Percentiles rank a stretch among this genome's conserved stretches.
These are phyloP conservation scores for Macrophomina phaseolina DNA, from an alignment of 2,329 filamentous ascomycete species.

Conservation along the genomic window DNA sequence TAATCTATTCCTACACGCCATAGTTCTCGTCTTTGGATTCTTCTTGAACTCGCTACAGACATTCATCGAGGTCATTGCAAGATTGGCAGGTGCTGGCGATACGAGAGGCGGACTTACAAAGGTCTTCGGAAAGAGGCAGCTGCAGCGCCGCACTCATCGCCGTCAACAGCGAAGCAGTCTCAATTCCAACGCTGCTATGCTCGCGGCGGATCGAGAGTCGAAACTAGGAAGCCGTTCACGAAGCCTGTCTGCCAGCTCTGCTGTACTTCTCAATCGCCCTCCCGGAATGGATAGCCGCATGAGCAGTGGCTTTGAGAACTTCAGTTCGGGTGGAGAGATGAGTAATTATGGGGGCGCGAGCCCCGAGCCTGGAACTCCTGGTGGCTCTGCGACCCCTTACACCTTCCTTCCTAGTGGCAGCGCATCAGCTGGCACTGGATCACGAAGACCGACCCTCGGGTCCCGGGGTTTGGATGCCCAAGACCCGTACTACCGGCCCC, in stretches of 20 bases:
- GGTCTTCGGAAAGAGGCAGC: constrained; percentile 85
- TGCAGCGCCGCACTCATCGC: constrained; percentile 72
- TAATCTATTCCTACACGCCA: constrained; percentile 83
- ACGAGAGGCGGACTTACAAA: constrained; percentile 81
- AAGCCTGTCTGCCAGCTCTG: constrained; percentile 67
- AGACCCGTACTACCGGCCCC: constrained; percentile 89
- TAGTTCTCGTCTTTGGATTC: constrained; percentile 88
- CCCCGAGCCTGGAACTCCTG: constrained; percentile 72
- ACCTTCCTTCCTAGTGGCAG: constrained; percentile 69
- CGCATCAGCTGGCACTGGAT: constrained; percentile 50
- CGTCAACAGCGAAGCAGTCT: constrained; percentile 77
- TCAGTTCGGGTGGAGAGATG: constrained; percentile 57
- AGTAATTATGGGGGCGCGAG: constrained; percentile 65
- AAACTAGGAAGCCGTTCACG: constrained; percentile 57
- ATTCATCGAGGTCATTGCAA: constrained; percentile 83
- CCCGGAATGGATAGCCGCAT: constrained; percentile 22
- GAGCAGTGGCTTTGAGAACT: constrained; percentile 61
- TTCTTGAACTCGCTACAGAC: constrained; percentile 92
- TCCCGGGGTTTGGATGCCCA: constrained; percentile 43
- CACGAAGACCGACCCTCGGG: constrained; percentile 45
- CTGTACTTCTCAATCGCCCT: constrained; percentile 56
- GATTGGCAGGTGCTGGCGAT: constrained; percentile 82
- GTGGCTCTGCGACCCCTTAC: constrained; percentile 71
- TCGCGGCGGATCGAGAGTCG: constrained; percentile 69
- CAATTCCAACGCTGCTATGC: constrained; percentile 80